phyloP scores from a whole-genome alignment of 768 basidiomycete genomes.

The Ramaria sp. region DNA sequence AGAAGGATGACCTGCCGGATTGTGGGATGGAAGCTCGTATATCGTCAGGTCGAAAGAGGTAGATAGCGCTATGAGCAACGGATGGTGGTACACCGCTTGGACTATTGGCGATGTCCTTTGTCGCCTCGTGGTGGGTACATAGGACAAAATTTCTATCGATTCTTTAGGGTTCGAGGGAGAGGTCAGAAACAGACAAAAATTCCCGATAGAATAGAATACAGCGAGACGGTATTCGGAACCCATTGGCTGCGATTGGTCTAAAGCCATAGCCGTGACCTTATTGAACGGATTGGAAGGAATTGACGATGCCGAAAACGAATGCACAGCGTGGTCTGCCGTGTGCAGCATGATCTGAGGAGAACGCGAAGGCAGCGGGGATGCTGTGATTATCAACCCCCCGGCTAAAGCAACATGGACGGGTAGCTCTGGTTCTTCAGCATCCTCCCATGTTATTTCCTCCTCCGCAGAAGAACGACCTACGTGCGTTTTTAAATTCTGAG shows the following conservation, averaged over 20 bases:
- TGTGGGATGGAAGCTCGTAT: slow-evolving; percentile 46
- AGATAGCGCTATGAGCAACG: slow-evolving; percentile 64
- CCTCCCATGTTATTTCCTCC: background rate
- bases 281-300: slow-evolving; percentile 19
- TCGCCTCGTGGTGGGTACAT: slow-evolving; percentile 33
- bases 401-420: slow-evolving; percentile 42
- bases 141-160: slow-evolving; percentile 33
- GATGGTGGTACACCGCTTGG: slow-evolving; percentile 69
- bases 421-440: background rate
- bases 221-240: slow-evolving; percentile 33
- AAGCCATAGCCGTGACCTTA: slow-evolving; percentile 52
- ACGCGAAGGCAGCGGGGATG: slow-evolving; percentile 30
- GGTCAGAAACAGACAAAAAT: slow-evolving; percentile 50
- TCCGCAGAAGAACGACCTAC: slow-evolving; percentile 22
- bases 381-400: slow-evolving; percentile 48
- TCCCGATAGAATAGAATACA: slow-evolving; percentile 57
- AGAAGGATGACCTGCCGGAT: slow-evolving; percentile 34
- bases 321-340: slow-evolving; percentile 22
- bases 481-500: slow-evolving; percentile 44
- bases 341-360: slow-evolving; percentile 30
- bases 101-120: slow-evolving; percentile 36
- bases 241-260: slow-evolving; percentile 64
- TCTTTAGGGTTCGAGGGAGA: slow-evolving; percentile 33
- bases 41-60: slow-evolving; percentile 55
- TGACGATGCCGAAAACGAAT: slow-evolving; percentile 36